Percentiles rank a stretch among this genome's conserved stretches.
phyloP scores from a whole-genome alignment of 331 rosid genomes.

The Malus hybrid region DNA sequence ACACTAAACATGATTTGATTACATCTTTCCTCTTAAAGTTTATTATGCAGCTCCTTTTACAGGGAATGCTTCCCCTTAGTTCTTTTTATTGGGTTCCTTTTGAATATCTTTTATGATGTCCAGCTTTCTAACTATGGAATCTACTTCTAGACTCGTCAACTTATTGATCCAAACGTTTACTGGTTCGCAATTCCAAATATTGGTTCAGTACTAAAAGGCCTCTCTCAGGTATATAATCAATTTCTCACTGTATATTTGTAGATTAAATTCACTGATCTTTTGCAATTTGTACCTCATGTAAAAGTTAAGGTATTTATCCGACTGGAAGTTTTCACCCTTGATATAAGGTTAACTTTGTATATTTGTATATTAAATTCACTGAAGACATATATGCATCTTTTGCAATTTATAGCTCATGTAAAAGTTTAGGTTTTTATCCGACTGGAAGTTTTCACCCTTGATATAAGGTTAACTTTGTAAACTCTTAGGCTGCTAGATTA shows the following conservation, averaged over 20 bases:
- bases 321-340: not conserved
- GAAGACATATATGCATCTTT: not conserved
- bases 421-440: not conserved
- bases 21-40: not conserved
- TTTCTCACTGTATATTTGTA: not conserved
- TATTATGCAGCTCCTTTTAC: not conserved
- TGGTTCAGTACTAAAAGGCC: slow-evolving; percentile 79
- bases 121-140: slow-evolving; percentile 15
- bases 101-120: slow-evolving; percentile 10
- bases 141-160: slow-evolving; percentile 65
- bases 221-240: slow-evolving; percentile 60
- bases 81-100: not conserved
- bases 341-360: not conserved
- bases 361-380: not conserved
- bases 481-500: not conserved
- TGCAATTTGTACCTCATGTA: not conserved
- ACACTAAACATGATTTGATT: not conserved
- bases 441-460: not conserved
- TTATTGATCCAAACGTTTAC: slow-evolving; percentile 78
- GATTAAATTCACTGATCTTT: not conserved
- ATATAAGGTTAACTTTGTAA: not conserved
- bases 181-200: slow-evolving; percentile 89
- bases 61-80: not conserved
- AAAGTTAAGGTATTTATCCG: not conserved
- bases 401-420: not conserved